Evolutionary conservation across 2,329 filamentous ascomycete species (phyloP).

Genomic region (Akanthomyces muscarius): DNA sequence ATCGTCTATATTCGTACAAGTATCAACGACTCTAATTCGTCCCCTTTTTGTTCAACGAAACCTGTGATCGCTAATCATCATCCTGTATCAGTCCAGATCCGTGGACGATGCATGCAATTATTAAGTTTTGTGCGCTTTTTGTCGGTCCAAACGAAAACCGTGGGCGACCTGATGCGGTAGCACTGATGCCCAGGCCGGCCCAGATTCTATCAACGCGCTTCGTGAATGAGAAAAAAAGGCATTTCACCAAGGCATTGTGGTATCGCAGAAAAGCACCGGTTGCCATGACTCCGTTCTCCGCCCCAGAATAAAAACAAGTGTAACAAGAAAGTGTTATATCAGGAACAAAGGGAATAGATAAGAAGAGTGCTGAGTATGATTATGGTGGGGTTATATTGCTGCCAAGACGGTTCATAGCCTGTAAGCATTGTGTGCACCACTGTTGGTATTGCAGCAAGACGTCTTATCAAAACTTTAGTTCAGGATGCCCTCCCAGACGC

Average conservation of each 20-base stretch:
- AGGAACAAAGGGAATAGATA: slow-evolving; percentile 22
- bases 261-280: slow-evolving; percentile 15
- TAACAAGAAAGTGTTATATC: slow-evolving; percentile 17
- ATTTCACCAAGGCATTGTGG: slow-evolving; percentile 4
- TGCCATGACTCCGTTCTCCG: slow-evolving; percentile 19
- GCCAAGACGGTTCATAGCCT: slow-evolving; percentile 18
- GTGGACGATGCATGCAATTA: slow-evolving; percentile 16
- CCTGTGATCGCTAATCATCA: slow-evolving; percentile 16
- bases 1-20: slow-evolving; percentile 19
- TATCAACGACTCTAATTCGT: slow-evolving; percentile 13
- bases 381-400: slow-evolving; percentile 13
- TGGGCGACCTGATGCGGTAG: neutral
- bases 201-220: slow-evolving; percentile 6
- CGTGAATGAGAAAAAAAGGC: neutral
- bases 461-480: slow-evolving; percentile 35
- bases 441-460: slow-evolving; percentile 9
- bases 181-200: neutral
- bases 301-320: slow-evolving; percentile 9
- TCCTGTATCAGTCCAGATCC: slow-evolving; percentile 11
- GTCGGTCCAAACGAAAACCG: slow-evolving; percentile 1
- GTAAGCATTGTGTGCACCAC: slow-evolving; percentile 10
- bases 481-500: slow-evolving; percentile 65
- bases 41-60: slow-evolving; percentile 1
- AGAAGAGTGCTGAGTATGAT: slow-evolving; percentile 10
- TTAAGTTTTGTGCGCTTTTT: slow-evolving; percentile 14